A percentile compares a stretch with the other conserved stretches of the same genome.
phyloP scores from a whole-genome alignment of 2,329 filamentous ascomycete genomes.

The Pseudogymnoascus destructans region DNA sequence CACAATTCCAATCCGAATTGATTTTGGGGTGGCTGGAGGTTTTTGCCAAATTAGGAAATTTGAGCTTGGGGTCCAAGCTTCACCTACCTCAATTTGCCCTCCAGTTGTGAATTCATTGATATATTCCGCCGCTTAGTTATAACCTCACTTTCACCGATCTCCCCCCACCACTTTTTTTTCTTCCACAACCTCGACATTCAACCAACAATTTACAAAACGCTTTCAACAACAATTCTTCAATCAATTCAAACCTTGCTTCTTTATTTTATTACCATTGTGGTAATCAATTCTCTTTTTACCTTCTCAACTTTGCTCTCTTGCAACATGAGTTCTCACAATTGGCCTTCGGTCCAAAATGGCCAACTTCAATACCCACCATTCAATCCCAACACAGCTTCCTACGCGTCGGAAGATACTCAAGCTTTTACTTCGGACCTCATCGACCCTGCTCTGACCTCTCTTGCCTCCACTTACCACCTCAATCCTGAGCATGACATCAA shows the following conservation, averaged over 20 bases:
- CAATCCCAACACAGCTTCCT: constrained; percentile 5
- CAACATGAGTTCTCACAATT: constrained; percentile 8
- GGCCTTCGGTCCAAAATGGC: background rate
- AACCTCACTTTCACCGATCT: constrained; percentile 3
- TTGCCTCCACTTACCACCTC: background rate
- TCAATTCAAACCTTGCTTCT: background rate
- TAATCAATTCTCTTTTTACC: background rate
- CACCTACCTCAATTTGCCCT: background rate
- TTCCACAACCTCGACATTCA: background rate
- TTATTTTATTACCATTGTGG: background rate
- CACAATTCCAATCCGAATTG: background rate
- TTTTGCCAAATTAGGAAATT: constrained; percentile 3
- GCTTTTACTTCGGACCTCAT: background rate
- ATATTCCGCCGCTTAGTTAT: background rate
- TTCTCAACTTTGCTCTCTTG: background rate
- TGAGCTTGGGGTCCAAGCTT: background rate
- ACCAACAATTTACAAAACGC: background rate
- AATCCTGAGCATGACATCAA: background rate
- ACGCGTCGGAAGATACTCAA: background rate
- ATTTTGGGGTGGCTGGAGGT: background rate
- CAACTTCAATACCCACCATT: constrained; percentile 1
- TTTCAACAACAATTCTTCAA: background rate
- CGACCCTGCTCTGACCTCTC: background rate
- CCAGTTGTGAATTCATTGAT: constrained; percentile 2
- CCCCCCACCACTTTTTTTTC: background rate